These are phyloP conservation scores for Carex pumila DNA, from an alignment of 176 grass and related monocot genomes.

Conservation along the genomic window DNA sequence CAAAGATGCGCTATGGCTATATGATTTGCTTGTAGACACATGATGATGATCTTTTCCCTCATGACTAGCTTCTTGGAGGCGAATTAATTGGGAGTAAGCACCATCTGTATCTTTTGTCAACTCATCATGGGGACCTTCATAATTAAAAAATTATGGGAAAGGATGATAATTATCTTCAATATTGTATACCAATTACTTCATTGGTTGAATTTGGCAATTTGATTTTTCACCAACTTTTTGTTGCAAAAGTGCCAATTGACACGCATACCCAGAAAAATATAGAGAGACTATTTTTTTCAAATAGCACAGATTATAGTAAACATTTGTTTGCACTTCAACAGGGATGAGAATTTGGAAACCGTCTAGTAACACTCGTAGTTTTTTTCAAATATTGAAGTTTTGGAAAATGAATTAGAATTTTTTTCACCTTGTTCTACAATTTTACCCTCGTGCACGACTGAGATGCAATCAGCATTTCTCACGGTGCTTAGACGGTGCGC, in stretches of 20 bases:
- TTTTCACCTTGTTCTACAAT: constrained; percentile 71
- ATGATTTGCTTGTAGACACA: constrained; percentile 28
- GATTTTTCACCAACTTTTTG: too few relatives aligned
- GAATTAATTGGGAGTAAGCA: constrained; percentile 64
- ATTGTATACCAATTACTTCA: not conserved
- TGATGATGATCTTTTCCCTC: constrained; percentile 26
- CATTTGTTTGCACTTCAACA: not conserved
- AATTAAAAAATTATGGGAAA: constrained; percentile 1
- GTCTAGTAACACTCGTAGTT: not conserved
- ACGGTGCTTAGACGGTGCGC: constrained; percentile 82
- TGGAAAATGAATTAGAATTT: not conserved
- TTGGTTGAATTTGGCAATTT: not conserved
- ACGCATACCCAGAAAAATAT: too few relatives aligned
- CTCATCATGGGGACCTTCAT: constrained; percentile 56
- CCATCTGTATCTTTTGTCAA: constrained; percentile 59
- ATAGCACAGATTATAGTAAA: not conserved
- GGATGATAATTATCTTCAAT: not conserved
- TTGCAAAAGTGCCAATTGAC: too few relatives aligned
- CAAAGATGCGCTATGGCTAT: constrained; percentile 50
- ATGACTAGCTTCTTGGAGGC: constrained; percentile 37
- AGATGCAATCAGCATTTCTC: constrained; percentile 65
- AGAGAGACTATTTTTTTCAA: not conserved
- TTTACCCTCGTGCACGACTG: constrained; percentile 57
- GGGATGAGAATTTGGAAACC: not conserved
- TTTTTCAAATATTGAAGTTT: not conserved